Base-by-base conservation (phyloP, 176 grass and related monocot species). In the Paspalum notatum region DNA sequence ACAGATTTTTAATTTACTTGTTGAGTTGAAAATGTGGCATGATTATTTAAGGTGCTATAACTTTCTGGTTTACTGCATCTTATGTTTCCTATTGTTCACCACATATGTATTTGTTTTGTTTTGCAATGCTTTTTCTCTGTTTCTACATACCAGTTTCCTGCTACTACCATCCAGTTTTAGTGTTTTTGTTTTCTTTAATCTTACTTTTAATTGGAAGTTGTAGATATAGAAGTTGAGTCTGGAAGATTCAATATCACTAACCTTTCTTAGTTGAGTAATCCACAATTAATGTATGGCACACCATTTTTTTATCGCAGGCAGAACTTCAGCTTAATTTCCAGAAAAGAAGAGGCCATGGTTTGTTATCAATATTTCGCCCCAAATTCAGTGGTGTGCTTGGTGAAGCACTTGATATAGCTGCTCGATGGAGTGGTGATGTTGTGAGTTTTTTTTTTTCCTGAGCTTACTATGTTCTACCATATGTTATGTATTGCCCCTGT, bases 251-350 rank as follows among this genome's bases (percentile, higher is more conserved):
- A 54, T 51, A 21, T 80, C 51, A 68, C 25, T 43, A 76, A 32
- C 66, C 48, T 37, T 47, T 71, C 21, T 71, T 78, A 56, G 58
- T 66, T 74, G 72, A 52, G 9, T 7, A 65, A 82, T 69, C 37
- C 46, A 44, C 44, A 25, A 66, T 55, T 74, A 54, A 44, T 87
- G 51, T 38, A 61, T 85, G 68, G 81, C 69, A 18, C 5, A 13
- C 1, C 14, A 9, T 37, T 50, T 86, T 67, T 90, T 40, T 77
- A 45, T 82, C 87, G 68, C 88, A 98, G 96, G 96, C 87, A 89
- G 96, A 98, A 86, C 79, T 98, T 71, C 96, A 95, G 82, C 92
- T 98, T 85, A 98, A 98, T 93, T 98, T 98, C 84, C 88, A 95
- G 82, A 98, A 98, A 86, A 91, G 95, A 93, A 89, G 95, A 82